Base-by-base conservation (phyloP, 1,284 basidiomycete species). In the Cutaneotrichosporon cutaneum region DNA sequence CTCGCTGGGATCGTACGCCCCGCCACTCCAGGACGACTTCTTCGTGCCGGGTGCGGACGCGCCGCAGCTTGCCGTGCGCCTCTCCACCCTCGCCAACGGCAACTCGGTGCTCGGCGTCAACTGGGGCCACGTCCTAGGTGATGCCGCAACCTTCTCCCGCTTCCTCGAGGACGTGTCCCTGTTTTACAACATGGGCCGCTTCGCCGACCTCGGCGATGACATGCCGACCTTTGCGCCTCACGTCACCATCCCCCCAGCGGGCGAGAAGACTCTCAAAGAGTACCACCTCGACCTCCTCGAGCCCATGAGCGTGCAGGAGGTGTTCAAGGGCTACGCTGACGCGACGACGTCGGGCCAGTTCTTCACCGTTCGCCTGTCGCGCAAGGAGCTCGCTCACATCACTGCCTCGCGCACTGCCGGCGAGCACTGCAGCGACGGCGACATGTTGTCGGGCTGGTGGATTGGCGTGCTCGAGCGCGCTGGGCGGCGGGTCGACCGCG, bases 371-470 rank as follows among this genome's bases (percentile, higher is more conserved):
- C 39, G n/a, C 30, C 54, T 66, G 22, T 50, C 60, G 8, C 58
- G 35, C 14, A 61, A 59, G 48, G 64, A 66, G 33, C 18, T 66
- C 11, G 54, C 48, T 42, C 64, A 66, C 61, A 61, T 66, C 27
- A 42, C 56, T 32, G 57, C 61, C 4, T 26, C 52, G 4, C 61
- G 61, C 30, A 24, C 54, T 13, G 50, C 47, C 0, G 58, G 61
- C 11, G 62, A 67, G 26, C 44, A 56, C 26, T 27, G 60, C 35
- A 47, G 16, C 13, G 70, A 69, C 52, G 65, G 67, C 50, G 70
- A 72, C 60, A 60, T 67, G 11, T 35, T 72, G 10, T 62, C 63
- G 27, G 70, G 57, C 3, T 72, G 68, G 68, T 72, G 68, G 67
- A 39, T 68, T 18, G 56, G 47, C 27, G 54, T 72, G 24, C 59